Conservation (phyloP, 2,329 filamentous ascomycete species). For the Penicillium sclerotiorum region DNA sequence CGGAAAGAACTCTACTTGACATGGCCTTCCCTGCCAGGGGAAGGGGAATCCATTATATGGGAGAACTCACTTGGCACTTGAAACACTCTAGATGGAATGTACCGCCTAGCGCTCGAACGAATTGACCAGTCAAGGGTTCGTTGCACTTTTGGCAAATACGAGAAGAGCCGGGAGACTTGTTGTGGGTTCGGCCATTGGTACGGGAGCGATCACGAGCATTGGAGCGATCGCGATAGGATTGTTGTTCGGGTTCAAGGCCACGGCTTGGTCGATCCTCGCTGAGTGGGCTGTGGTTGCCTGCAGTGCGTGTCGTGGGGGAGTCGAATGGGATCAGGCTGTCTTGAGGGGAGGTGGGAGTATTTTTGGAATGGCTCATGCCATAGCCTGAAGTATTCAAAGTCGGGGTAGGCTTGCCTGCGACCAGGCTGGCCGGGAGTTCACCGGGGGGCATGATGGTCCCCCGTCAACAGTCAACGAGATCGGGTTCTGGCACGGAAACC, state of each 20-base stretch:
- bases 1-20: not conserved
- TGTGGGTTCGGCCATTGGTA: conserved; percentile 38
- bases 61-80: conserved; percentile 78
- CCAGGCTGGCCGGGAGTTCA: conserved; percentile 47
- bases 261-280: conserved; percentile 35
- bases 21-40: not conserved
- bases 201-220: conserved; percentile 40
- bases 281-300: conserved; percentile 29
- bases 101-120: conserved; percentile 88
- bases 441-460: conserved; percentile 45
- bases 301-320: conserved; percentile 37
- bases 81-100: conserved; percentile 98
- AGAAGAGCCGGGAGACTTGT: conserved; percentile 40
- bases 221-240: conserved; percentile 36
- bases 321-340: conserved; percentile 39
- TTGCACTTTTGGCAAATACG: conserved; percentile 82
- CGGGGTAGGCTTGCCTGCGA: conserved; percentile 45
- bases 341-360: conserved; percentile 45
- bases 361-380: conserved; percentile 37
- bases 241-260: conserved; percentile 37
- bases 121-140: conserved; percentile 87
- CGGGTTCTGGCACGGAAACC: conserved; percentile 7
- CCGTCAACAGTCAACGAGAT: conserved; percentile 21
- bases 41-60: not conserved
- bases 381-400: conserved; percentile 41